Percentiles rank a stretch among this genome's conserved stretches.
Conservation (phyloP, 768 basidiomycete species). For the Sporobolomyces pararoseus region DNA sequence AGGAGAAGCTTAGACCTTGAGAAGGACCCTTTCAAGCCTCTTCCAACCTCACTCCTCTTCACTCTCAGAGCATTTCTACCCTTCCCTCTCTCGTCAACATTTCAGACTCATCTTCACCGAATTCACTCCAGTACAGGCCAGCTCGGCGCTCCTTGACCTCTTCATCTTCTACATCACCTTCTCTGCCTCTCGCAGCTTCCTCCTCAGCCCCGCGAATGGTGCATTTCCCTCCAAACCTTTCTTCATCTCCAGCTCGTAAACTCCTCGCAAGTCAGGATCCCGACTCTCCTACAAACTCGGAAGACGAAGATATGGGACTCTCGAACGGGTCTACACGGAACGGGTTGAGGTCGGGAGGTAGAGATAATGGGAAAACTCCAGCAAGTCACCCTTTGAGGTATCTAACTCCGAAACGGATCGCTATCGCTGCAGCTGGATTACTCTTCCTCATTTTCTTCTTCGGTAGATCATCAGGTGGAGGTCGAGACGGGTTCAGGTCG, state of each 20-base stretch:
- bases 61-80: too few relatives aligned
- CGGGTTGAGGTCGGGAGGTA: neutral
- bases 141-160: constrained; percentile 12
- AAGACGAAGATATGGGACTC: constrained; percentile 32
- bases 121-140: constrained; percentile 4
- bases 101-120: neutral
- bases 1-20: too few relatives aligned
- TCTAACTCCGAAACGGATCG: constrained; percentile 37
- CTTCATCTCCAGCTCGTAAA: constrained; percentile 5
- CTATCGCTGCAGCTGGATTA: constrained; percentile 29
- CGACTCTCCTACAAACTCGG: constrained; percentile 12
- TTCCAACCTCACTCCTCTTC: too few relatives aligned
- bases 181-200: too few relatives aligned
- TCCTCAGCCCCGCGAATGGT: constrained; percentile 3
- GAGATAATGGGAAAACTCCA: neutral
- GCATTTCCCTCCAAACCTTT: constrained; percentile 4
- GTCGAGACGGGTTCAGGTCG: neutral
- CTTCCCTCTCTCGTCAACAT: constrained; percentile 12
- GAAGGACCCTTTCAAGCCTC: too few relatives aligned
- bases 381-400: constrained; percentile 20
- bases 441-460: constrained; percentile 41
- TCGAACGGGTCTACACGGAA: constrained; percentile 22
- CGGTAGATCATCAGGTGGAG: constrained; percentile 26
- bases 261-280: neutral
- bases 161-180: neutral